phyloP scores from a whole-genome alignment of 129 eudicot species.

The Tagetes erecta region DNA sequence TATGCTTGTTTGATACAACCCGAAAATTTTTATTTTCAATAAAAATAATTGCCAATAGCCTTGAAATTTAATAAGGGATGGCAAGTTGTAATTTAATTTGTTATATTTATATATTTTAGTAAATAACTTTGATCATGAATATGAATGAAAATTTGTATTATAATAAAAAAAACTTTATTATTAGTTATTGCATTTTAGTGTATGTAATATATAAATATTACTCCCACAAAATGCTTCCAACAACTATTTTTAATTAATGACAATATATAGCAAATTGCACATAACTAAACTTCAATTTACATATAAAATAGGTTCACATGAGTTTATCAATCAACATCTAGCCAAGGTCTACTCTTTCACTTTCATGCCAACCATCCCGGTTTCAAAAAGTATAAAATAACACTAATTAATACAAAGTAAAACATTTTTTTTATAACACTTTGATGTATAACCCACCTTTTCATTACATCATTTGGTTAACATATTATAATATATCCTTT shows the following conservation, averaged over 20 bases:
- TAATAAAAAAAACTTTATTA: no score
- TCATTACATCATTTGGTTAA: conserved; percentile 19
- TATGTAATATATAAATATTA: not conserved
- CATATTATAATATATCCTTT: not conserved
- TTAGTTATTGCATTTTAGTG: not conserved
- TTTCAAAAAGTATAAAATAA: conserved; percentile 1
- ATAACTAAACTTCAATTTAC: conserved; percentile 19
- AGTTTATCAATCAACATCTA: conserved; percentile 22
- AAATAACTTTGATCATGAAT: no score
- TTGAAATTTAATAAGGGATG: no score
- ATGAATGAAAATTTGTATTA: no score
- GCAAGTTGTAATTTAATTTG: no score
- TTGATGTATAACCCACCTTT: conserved; percentile 23
- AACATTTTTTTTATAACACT: conserved; percentile 25
- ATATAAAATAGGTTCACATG: conserved; percentile 24
- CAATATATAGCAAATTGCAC: conserved; percentile 24
- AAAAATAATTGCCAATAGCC: no score
- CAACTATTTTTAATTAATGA: not conserved
- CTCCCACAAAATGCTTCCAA: conserved; percentile 16
- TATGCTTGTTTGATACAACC: no score
- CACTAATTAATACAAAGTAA: conserved; percentile 25
- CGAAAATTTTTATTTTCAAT: no score
- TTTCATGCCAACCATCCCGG: conserved; percentile 26
- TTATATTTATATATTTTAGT: no score
- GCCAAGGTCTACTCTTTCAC: conserved; percentile 27